Evolutionary conservation across 352 stramenopile species (phyloP), one percentile per base, ranked within the genome.

Genomic region (Pythium phragmitis): DNA sequence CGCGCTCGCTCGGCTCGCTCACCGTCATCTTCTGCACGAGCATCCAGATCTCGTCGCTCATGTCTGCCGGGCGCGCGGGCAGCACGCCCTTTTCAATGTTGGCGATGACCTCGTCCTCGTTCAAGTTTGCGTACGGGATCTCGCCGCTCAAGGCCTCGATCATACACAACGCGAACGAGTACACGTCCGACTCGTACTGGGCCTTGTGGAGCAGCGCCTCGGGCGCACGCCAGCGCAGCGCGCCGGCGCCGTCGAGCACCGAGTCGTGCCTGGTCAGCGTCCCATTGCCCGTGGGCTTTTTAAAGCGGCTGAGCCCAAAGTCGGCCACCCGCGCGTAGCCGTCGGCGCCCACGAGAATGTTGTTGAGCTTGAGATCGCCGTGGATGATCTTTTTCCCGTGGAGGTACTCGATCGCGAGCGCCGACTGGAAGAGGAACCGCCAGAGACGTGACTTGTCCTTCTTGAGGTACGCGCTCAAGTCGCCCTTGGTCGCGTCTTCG

Each of bases 371-470:
- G 26, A 30, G 26, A 30, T 30, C 26, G 4, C 26, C 26, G 14
- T 83, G 74, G 46, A 80, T 37, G 7, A 85, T 67, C 7, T 63
- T 51, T 13, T 65, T 57, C 12, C 69, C 65, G 19, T 87, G 78
- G 2, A 87, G 67, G 50, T 70, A 82, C 16, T 69, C 49, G 16
- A 87, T 39, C 8, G 67, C 75, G 6, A 76, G 64, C 1, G 67
- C 67, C 14, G 71, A 59, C 37, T 83, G 64, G 19, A 70, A 61
- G 2, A 83, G 60, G 21, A 74, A 73, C 4, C 65, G 64, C 66
- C 77, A 80, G 0, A 73, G 33, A 5, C 57, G 6, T 23, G 42
- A 62, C 14, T 53, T 17, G 16, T 37, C 47, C 33, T 58, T 41
- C 36, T 17, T 42, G 19, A 82, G 34, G 17, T 69, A 66, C 0